A percentile compares a stretch with the other conserved stretches of the same genome.
These are phyloP conservation scores for Fonsecaea monophora DNA, from an alignment of 2,329 filamentous ascomycete species.

Conservation along the genomic window DNA sequence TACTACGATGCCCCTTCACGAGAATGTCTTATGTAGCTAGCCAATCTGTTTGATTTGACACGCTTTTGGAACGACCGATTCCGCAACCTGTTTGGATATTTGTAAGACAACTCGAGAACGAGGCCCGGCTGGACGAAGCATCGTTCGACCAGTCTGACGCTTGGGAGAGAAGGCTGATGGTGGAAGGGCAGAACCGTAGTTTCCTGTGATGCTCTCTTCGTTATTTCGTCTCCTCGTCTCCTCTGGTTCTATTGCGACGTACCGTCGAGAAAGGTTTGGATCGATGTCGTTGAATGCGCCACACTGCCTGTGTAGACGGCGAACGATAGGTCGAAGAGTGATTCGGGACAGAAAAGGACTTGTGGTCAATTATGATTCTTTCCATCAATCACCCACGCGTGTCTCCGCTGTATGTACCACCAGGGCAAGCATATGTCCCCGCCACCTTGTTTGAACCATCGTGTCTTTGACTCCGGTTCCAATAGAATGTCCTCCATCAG, in stretches of 20 bases:
- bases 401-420: neutral
- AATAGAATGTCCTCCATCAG: conserved; percentile 5
- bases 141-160: too few species aligned
- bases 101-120: too few species aligned
- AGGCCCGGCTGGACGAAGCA: too few species aligned
- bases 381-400: neutral
- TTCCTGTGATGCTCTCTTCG: too few species aligned
- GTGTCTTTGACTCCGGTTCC: neutral
- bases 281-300: too few species aligned
- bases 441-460: neutral
- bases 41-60: neutral
- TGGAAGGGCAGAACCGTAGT: too few species aligned
- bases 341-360: neutral
- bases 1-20: neutral
- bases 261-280: too few species aligned
- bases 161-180: too few species aligned
- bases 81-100: neutral
- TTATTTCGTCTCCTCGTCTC: too few species aligned
- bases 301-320: neutral
- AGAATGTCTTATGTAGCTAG: neutral
- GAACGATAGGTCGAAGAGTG: neutral
- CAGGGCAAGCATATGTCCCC: neutral
- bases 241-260: too few species aligned
- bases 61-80: neutral
- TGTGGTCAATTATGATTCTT: neutral